phyloP scores from a whole-genome alignment of 306 rosid species.

The Erythrophleum fordii region DNA sequence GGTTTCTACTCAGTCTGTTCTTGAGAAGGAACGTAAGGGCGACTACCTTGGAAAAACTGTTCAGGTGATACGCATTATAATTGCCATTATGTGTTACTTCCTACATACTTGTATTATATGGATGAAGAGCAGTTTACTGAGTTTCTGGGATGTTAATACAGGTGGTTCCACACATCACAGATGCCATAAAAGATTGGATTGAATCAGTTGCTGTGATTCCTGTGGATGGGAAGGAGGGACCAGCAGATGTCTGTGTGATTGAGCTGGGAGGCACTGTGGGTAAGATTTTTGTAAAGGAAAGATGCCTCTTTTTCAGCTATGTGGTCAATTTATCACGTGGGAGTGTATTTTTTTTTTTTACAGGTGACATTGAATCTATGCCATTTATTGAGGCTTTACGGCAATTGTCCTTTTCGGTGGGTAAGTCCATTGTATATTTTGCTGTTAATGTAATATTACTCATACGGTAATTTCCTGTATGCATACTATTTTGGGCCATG shows the following conservation, averaged over 20 bases:
- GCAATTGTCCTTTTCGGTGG: constrained; percentile 88
- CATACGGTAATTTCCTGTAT: constrained; percentile 3
- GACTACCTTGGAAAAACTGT: constrained; percentile 98
- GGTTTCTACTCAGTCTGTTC: constrained; percentile 71
- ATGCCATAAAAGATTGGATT: constrained; percentile 85
- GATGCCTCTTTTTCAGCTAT: constrained; percentile 28
- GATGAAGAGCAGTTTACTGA: constrained; percentile 24
- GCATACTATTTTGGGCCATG: not conserved
- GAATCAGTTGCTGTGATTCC: constrained; percentile 84
- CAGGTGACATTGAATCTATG: constrained; percentile 99
- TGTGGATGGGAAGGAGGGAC: constrained; percentile 83
- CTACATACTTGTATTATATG: not conserved
- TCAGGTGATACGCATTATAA: constrained; percentile 67
- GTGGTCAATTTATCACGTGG: not conserved
- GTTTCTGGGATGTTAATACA: constrained; percentile 42
- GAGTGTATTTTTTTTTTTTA: constrained; percentile 29
- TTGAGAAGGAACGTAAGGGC: constrained; percentile 92
- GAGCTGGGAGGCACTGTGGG: constrained; percentile 99
- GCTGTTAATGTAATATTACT: constrained; percentile 1
- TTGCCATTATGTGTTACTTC: constrained; percentile 28
- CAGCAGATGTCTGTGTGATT: constrained; percentile 98
- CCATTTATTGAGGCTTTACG: constrained; percentile 95
- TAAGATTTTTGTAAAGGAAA: constrained; percentile 39
- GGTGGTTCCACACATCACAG: constrained; percentile 99
- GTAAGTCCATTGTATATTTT: constrained; percentile 52